Conservation (phyloP, 176 grass and related monocot species). For the Pontederia paniculata region DNA sequence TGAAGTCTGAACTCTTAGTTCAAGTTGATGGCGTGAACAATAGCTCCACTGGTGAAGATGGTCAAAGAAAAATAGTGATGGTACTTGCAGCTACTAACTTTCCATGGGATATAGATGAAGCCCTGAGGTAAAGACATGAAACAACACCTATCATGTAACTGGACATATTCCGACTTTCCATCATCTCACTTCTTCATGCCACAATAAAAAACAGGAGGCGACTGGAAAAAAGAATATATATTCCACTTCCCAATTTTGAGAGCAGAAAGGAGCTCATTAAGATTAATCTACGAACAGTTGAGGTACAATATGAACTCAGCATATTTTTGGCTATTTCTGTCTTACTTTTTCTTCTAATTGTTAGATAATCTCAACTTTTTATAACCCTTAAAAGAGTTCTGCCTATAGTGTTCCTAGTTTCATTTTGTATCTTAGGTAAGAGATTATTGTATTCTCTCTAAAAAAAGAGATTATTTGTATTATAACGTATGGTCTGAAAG, state of each 20-base stretch:
- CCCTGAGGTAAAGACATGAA: slow-evolving; percentile 47
- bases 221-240: slow-evolving; percentile 96
- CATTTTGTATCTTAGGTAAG: too few relatives aligned
- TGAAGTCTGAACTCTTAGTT: slow-evolving; percentile 96
- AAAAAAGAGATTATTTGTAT: too few relatives aligned
- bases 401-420: too few relatives aligned
- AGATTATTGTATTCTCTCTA: too few relatives aligned
- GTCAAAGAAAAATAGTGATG: slow-evolving; percentile 91
- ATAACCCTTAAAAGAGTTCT: too few relatives aligned
- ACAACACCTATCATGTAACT: background rate
- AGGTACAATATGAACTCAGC: slow-evolving; percentile 40
- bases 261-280: slow-evolving; percentile 95
- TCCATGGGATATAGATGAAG: slow-evolving; percentile 98
- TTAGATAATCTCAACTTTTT: background rate
- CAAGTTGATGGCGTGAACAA: slow-evolving; percentile 98
- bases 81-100: slow-evolving; percentile 93
- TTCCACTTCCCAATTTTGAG: slow-evolving; percentile 93
- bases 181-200: background rate
- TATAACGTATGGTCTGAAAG: too few relatives aligned
- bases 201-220: slow-evolving; percentile 58
- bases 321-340: background rate
- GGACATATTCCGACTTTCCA: background rate
- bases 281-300: slow-evolving; percentile 91
- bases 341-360: slow-evolving; percentile 5
- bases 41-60: slow-evolving; percentile 74